Percentiles rank a stretch among this genome's conserved stretches.
Evolutionary conservation across 257 asterid species (phyloP).

Genomic region (Galeopsis tetrahit): DNA sequence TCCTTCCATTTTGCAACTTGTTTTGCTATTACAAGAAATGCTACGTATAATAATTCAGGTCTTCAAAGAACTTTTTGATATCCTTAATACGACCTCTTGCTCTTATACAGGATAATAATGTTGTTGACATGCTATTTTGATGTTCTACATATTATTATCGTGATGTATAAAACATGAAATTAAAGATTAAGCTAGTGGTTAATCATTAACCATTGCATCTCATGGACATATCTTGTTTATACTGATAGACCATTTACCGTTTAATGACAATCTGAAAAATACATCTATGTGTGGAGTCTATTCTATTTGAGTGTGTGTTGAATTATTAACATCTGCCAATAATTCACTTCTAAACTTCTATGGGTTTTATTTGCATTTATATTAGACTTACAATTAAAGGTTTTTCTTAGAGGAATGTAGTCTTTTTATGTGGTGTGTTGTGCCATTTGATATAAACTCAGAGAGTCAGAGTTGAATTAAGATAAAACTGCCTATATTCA

Average conservation of each 20-base stretch:
- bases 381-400: not conserved
- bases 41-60: not conserved
- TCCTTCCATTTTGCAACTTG: slow-evolving; percentile 2
- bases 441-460: not conserved
- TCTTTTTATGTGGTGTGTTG: not conserved
- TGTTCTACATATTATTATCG: not conserved
- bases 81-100: not conserved
- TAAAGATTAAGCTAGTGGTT: not conserved
- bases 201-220: no score
- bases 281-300: not conserved
- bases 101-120: not conserved
- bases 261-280: not conserved
- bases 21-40: not conserved
- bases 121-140: not conserved
- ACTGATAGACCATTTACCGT: not conserved
- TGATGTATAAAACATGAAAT: not conserved
- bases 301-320: slow-evolving; percentile 10
- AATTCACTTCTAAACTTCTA: slow-evolving; percentile 1
- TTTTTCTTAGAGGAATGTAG: not conserved
- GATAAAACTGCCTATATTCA: not conserved
- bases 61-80: not conserved
- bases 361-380: slow-evolving; percentile 24
- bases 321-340: not conserved
- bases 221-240: not conserved
- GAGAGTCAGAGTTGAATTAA: not conserved